Evolutionary conservation across 108 stramenopile species (phyloP).

Genomic region (Fragilaria crotonensis): DNA sequence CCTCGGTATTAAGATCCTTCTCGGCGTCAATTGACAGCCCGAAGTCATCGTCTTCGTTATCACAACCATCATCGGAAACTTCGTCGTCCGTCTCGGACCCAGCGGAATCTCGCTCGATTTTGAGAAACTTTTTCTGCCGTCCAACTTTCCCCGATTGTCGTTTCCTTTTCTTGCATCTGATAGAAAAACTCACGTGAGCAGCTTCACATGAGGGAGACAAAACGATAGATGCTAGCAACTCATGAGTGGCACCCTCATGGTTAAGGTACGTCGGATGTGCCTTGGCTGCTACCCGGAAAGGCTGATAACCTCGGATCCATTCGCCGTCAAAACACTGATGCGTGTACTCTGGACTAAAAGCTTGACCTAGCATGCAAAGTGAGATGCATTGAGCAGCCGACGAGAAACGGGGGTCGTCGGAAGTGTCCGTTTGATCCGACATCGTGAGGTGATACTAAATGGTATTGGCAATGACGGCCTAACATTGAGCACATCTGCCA

Average conservation of each 20-base stretch:
- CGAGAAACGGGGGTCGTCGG: slow-evolving; percentile 32
- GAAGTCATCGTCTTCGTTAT: neutral
- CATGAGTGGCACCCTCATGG: slow-evolving; percentile 13
- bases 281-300: neutral
- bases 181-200: slow-evolving; percentile 10
- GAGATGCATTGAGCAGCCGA: slow-evolving; percentile 31
- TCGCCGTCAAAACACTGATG: slow-evolving; percentile 67
- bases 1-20: slow-evolving; percentile 2
- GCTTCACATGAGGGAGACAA: slow-evolving; percentile 37
- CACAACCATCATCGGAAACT: neutral
- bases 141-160: neutral
- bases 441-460: too few relatives aligned
- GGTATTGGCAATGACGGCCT: too few relatives aligned
- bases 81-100: neutral
- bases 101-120: neutral
- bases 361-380: slow-evolving; percentile 5
- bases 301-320: slow-evolving; percentile 51
- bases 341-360: slow-evolving; percentile 73
- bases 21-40: neutral
- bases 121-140: neutral
- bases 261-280: slow-evolving; percentile 18
- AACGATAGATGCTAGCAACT: slow-evolving; percentile 22
- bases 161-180: neutral
- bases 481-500: too few relatives aligned
- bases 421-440: too few relatives aligned